Percentiles rank a stretch among this genome's conserved stretches.
phyloP scores from a whole-genome alignment of 2,329 filamentous ascomycete species.

The Penicillium sp. region DNA sequence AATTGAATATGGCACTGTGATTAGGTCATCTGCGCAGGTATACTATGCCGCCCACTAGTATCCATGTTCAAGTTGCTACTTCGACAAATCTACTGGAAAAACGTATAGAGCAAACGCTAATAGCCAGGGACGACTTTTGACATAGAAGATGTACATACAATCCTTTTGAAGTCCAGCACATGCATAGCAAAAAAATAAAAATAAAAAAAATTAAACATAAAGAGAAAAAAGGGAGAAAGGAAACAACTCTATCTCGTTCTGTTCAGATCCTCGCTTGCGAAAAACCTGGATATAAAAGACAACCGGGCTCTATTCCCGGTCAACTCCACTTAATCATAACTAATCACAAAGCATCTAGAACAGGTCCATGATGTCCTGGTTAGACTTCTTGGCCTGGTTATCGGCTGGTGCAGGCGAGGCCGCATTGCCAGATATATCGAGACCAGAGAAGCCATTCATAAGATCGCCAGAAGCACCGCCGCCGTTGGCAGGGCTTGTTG shows the following conservation, averaged over 20 bases:
- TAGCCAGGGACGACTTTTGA: conserved; percentile 5
- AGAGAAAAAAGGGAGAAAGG: conserved; percentile 14
- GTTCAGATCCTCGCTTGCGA: conserved; percentile 28
- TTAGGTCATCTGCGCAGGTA: too few relatives aligned
- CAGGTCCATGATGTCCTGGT: conserved; percentile 60
- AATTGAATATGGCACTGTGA: too few relatives aligned
- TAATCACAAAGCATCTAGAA: conserved; percentile 44
- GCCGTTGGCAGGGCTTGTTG: conserved; percentile 36
- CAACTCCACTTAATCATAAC: conserved; percentile 15
- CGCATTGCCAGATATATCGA: conserved; percentile 69
- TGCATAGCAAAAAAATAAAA: conserved; percentile 14
- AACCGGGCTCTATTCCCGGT: conserved; percentile 9
- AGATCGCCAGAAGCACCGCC: conserved; percentile 56
- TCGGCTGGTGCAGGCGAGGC: conserved; percentile 29
- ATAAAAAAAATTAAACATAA: conserved; percentile 25
- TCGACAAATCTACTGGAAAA: neutral
- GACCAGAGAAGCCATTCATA: conserved; percentile 79
- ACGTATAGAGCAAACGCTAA: conserved; percentile 1
- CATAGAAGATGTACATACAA: conserved; percentile 25
- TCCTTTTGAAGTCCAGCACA: conserved; percentile 23
- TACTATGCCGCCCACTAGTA: too few relatives aligned
- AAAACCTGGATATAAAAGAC: conserved; percentile 27
- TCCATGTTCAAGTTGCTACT: neutral
- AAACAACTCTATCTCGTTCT: conserved; percentile 30
- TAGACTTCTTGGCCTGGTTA: conserved; percentile 52